These are phyloP conservation scores for Collariella sp. DNA, from an alignment of 495 filamentous ascomycete species.

Conservation along the genomic window DNA sequence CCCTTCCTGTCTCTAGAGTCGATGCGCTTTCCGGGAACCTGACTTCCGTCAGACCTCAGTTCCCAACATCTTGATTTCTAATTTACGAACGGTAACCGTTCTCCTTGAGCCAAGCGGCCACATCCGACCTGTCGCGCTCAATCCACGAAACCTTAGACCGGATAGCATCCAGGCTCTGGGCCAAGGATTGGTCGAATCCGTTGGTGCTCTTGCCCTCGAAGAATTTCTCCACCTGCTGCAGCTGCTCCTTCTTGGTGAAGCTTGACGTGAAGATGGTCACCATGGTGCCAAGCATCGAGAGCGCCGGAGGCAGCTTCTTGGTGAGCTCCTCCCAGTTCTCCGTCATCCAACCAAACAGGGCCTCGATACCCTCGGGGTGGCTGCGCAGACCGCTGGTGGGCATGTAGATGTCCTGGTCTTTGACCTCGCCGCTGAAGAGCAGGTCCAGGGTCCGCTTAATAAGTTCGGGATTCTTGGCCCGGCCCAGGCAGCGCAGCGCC, in stretches of 20 bases:
- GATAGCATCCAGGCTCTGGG: slow-evolving; percentile 54
- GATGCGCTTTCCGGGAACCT: slow-evolving; percentile 7
- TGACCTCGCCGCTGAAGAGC: slow-evolving; percentile 73
- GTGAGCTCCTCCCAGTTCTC: slow-evolving; percentile 75
- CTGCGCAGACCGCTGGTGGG: slow-evolving; percentile 68
- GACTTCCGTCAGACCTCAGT: slow-evolving; percentile 14
- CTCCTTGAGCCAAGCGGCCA: slow-evolving; percentile 42
- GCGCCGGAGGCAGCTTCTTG: slow-evolving; percentile 69
- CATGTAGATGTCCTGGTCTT: slow-evolving; percentile 94
- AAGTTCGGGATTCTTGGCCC: slow-evolving; percentile 65
- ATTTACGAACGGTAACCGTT: slow-evolving; percentile 28
- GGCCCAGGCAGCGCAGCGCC: slow-evolving; percentile 79
- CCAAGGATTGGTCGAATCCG: slow-evolving; percentile 54
- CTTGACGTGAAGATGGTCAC: slow-evolving; percentile 75
- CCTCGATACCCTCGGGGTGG: slow-evolving; percentile 69
- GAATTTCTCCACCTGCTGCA: slow-evolving; percentile 68
- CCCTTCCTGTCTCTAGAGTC: slow-evolving; percentile 3
- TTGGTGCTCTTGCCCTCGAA: slow-evolving; percentile 74
- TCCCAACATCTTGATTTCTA: background rate
- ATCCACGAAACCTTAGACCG: slow-evolving; percentile 54
- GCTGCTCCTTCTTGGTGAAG: slow-evolving; percentile 69
- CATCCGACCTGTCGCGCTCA: slow-evolving; percentile 47
- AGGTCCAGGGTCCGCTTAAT: slow-evolving; percentile 73
- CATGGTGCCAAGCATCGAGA: slow-evolving; percentile 77
- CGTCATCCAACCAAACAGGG: slow-evolving; percentile 75